Conservation (phyloP, 2,329 filamentous ascomycete species). For the Aspergillus amoenus region DNA sequence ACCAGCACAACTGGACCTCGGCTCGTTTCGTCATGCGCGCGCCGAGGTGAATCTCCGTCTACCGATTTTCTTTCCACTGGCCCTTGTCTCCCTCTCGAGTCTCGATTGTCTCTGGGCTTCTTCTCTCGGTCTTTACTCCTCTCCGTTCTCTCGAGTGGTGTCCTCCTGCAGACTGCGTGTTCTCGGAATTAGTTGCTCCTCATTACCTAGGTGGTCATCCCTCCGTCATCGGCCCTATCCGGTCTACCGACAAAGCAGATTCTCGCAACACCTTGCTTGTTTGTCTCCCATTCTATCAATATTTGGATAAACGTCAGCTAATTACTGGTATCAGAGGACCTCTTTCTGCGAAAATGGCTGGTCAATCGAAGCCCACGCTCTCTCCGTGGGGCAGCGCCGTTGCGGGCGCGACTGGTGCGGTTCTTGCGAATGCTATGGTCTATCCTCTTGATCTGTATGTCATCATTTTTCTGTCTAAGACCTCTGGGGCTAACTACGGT, state of each 20-base stretch:
- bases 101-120: constrained; percentile 4
- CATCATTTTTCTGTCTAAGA: not conserved
- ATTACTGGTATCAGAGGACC: not conserved
- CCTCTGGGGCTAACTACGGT: constrained; percentile 16
- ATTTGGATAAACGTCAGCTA: not conserved
- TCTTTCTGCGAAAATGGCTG: constrained; percentile 45
- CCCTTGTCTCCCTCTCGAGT: not conserved
- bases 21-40: constrained; percentile 31
- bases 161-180: not conserved
- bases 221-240: constrained; percentile 9
- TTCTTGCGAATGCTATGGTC: constrained; percentile 90
- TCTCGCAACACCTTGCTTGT: not conserved
- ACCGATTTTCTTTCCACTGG: constrained; percentile 13
- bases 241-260: not conserved
- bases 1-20: constrained; percentile 29
- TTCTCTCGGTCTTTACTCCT: constrained; percentile 2
- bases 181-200: constrained; percentile 7
- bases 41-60: constrained; percentile 29
- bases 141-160: not conserved
- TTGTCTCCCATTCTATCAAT: not conserved
- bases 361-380: constrained; percentile 66
- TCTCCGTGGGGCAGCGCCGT: constrained; percentile 92
- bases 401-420: constrained; percentile 87
- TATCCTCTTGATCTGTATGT: constrained; percentile 95
- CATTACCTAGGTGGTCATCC: not conserved